phyloP scores from a whole-genome alignment of 208 protist species.

The Leishmania tarentolae region DNA sequence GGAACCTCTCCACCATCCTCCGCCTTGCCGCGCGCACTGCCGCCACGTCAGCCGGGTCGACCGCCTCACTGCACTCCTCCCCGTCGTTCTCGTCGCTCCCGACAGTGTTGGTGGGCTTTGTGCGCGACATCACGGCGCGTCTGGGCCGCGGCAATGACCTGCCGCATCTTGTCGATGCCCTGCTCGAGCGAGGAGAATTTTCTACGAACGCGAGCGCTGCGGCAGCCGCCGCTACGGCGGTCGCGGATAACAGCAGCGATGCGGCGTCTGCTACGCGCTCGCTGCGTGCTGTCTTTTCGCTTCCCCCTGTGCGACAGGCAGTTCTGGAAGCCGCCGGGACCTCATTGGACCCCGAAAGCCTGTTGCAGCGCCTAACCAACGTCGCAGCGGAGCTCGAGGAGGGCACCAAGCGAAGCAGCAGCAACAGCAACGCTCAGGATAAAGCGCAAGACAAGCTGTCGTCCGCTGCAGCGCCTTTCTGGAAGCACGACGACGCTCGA shows the following conservation, averaged over 20 bases:
- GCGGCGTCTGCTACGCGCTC: slow-evolving; percentile 17
- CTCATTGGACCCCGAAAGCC: slow-evolving; percentile 65
- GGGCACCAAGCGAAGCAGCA: neutral
- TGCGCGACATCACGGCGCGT: slow-evolving; percentile 54
- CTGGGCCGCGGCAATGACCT: slow-evolving; percentile 69
- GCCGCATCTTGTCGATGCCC: slow-evolving; percentile 62
- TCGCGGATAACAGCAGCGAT: slow-evolving; percentile 18
- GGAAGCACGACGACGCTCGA: neutral
- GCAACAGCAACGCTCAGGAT: slow-evolving; percentile 2
- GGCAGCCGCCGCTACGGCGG: neutral
- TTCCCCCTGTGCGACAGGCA: slow-evolving; percentile 41
- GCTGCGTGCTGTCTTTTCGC: slow-evolving; percentile 48
- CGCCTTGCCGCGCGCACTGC: slow-evolving; percentile 61
- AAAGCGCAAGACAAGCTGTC: neutral
- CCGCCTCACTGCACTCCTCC: neutral
- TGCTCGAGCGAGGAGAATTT: slow-evolving; percentile 26
- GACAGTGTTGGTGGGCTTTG: slow-evolving; percentile 39
- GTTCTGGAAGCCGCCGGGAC: slow-evolving; percentile 45
- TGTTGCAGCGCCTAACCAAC: slow-evolving; percentile 43
- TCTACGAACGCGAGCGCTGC: neutral
- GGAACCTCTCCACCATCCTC: slow-evolving; percentile 74
- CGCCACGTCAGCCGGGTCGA: neutral
- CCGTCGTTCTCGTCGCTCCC: slow-evolving; percentile 11
- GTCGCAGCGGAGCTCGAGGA: slow-evolving; percentile 17
- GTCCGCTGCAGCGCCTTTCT: neutral